Conservation (phyloP, 129 eudicot species). For the Pulicaria dysenterica region DNA sequence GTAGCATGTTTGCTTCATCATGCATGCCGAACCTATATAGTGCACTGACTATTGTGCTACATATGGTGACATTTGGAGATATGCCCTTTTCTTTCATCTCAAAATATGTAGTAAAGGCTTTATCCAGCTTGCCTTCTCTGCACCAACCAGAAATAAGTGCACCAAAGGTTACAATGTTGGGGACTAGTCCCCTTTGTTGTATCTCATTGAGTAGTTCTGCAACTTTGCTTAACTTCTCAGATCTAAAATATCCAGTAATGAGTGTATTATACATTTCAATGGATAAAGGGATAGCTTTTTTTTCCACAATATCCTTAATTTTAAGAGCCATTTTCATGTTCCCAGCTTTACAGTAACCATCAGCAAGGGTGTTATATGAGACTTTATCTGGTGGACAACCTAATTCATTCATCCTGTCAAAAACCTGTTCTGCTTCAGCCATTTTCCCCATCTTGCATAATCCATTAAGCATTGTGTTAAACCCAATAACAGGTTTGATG, state of each 20-base stretch:
- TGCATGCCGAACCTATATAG: slow-evolving; percentile 58
- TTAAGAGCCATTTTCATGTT: slow-evolving; percentile 59
- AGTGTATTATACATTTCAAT: slow-evolving; percentile 71
- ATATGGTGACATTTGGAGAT: slow-evolving; percentile 59
- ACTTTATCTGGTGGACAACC: slow-evolving; percentile 75
- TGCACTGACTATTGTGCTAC: slow-evolving; percentile 63
- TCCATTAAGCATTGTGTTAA: slow-evolving; percentile 78
- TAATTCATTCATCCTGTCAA: slow-evolving; percentile 56
- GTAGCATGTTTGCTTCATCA: slow-evolving; percentile 63
- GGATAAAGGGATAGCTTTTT: slow-evolving; percentile 43
- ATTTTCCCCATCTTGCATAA: slow-evolving; percentile 80
- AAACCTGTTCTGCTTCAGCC: slow-evolving; percentile 64
- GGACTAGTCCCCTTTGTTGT: slow-evolving; percentile 44
- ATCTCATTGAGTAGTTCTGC: slow-evolving; percentile 51
- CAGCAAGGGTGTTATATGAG: slow-evolving; percentile 70
- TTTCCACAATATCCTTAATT: slow-evolving; percentile 61
- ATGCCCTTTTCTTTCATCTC: slow-evolving; percentile 72
- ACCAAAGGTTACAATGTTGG: slow-evolving; percentile 70
- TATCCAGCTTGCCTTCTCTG: slow-evolving; percentile 62
- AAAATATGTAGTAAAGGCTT: slow-evolving; percentile 56
- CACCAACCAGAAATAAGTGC: slow-evolving; percentile 86
- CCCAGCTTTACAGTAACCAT: slow-evolving; percentile 74
- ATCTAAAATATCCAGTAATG: slow-evolving; percentile 59
- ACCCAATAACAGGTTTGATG: slow-evolving; percentile 41
- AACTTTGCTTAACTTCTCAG: slow-evolving; percentile 40